A percentile compares a stretch with the other conserved stretches of the same genome.
phyloP scores from a whole-genome alignment of 148 eudicot species.

The Vaccinium myrtillus region DNA sequence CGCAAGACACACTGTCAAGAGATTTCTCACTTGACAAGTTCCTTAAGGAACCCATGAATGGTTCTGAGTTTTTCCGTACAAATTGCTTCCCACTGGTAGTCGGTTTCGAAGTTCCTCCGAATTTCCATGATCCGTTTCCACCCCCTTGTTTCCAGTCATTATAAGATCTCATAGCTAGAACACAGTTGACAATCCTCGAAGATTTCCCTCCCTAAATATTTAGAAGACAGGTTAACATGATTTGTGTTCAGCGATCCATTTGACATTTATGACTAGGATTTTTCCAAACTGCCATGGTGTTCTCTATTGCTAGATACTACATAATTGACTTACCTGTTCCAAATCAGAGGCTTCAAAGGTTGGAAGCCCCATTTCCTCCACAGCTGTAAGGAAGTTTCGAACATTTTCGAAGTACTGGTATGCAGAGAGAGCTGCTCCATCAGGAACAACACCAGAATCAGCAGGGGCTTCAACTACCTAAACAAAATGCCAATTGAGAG shows the following conservation, averaged over 20 bases:
- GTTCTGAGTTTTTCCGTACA: slow-evolving; percentile 68
- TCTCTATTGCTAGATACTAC: too few species aligned
- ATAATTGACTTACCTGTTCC: slow-evolving; percentile 58
- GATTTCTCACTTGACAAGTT: slow-evolving; percentile 54
- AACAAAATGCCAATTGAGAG: not conserved
- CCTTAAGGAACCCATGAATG: slow-evolving; percentile 57
- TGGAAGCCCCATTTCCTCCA: slow-evolving; percentile 84
- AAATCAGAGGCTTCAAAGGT: slow-evolving; percentile 90
- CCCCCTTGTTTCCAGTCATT: slow-evolving; percentile 75
- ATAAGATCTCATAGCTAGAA: slow-evolving; percentile 69
- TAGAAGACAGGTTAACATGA: not conserved
- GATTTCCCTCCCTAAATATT: slow-evolving; percentile 78
- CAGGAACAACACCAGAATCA: slow-evolving; percentile 59
- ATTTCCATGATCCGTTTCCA: slow-evolving; percentile 63
- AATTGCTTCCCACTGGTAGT: slow-evolving; percentile 43
- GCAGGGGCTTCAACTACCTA: slow-evolving; percentile 79
- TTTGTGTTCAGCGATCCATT: not conserved
- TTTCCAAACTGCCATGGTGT: not conserved
- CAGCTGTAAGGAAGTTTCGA: slow-evolving; percentile 68
- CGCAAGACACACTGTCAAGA: slow-evolving; percentile 35
- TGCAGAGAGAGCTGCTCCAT: slow-evolving; percentile 85
- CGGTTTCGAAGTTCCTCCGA: slow-evolving; percentile 48
- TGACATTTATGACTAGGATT: not conserved
- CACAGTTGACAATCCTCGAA: slow-evolving; percentile 74
- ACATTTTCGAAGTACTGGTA: slow-evolving; percentile 89